Conservation (phyloP, 2,329 filamentous ascomycete genomes). For the Verticillium klebahnii region DNA sequence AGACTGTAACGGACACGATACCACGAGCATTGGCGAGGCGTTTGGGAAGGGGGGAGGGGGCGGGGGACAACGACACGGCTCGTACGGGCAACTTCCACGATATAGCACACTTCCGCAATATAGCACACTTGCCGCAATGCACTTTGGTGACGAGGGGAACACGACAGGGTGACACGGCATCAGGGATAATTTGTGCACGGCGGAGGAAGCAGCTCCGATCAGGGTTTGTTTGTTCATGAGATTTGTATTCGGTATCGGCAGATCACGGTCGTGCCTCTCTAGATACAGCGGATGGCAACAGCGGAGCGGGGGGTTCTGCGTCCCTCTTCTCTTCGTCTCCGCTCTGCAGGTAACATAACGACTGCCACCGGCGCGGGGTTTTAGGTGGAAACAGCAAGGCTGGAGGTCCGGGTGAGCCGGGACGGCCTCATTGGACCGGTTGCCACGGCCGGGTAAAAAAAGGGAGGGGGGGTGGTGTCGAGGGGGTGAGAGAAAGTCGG, state of each 20-base stretch:
- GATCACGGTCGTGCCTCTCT: background rate
- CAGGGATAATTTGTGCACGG: background rate
- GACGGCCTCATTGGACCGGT: background rate
- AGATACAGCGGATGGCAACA: background rate
- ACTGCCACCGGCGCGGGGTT: background rate
- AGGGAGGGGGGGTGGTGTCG: too few species aligned
- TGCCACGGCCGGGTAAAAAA: background rate
- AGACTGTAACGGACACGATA: background rate
- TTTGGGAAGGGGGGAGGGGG: background rate
- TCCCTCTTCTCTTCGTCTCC: background rate
- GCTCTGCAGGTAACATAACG: background rate
- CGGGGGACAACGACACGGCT: background rate
- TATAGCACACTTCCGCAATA: background rate
- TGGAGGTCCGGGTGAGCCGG: background rate
- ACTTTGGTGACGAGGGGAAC: too few species aligned
- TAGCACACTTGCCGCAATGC: background rate
- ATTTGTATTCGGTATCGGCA: background rate
- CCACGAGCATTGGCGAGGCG: constrained; percentile 1
- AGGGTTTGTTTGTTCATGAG: background rate
- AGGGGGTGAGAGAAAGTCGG: too few species aligned
- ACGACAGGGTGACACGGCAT: background rate
- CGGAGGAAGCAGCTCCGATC: background rate
- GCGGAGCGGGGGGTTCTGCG: background rate
- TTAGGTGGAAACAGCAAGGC: background rate
- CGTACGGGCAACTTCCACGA: background rate